Base-by-base conservation (phyloP, 345 rosid genomes). In the Kernera saxatilis region DNA sequence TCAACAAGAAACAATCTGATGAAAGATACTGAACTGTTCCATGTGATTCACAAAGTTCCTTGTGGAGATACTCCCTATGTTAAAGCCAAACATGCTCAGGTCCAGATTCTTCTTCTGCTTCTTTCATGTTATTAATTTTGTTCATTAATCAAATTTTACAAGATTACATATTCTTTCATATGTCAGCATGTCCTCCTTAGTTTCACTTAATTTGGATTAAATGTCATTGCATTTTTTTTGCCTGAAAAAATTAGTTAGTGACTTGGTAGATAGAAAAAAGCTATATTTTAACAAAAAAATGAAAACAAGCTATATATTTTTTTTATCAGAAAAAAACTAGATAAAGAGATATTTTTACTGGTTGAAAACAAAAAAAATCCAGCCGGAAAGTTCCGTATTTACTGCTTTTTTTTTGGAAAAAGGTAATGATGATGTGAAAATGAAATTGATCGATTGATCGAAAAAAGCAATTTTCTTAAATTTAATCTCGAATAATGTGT, bases 51-150 rank as follows among this genome's bases (percentile, higher is more conserved):
- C 71, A 92, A 92, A 77, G 86, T 93, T 70, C 97, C 97, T 41
- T 70, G 79, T 14, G 98, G 98, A 3, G 98, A 90, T 69, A 79
- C 90, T 61, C 96, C 96, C 26, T 93, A 93, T 74, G 96, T 87
- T 19, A 77, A 79, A 76, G 98, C 97, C 58, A 93, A 93, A 71
- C 89, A 82, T 67, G 96, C 97, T 33, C 97, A 93, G 98, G 98
- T 88, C 8, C 14, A 50, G 18, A 15, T 32, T 43, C 26, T 9
- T 53, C 13, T 53, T 46, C 62, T 32, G 35, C 17, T 21, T 33
- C 13, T 55, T 33, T 67, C 8, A 33, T 1, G 4, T 44, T 43
- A 29, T 64, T 5, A 2, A 10, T 22, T 29, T 39, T 11, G 0
- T 50, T 14, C 2, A 14, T 22, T 11, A 13, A 17, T 14, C 26